Base-by-base conservation (phyloP, 1,284 basidiomycete genomes). In the Trichosporon sp. region DNA sequence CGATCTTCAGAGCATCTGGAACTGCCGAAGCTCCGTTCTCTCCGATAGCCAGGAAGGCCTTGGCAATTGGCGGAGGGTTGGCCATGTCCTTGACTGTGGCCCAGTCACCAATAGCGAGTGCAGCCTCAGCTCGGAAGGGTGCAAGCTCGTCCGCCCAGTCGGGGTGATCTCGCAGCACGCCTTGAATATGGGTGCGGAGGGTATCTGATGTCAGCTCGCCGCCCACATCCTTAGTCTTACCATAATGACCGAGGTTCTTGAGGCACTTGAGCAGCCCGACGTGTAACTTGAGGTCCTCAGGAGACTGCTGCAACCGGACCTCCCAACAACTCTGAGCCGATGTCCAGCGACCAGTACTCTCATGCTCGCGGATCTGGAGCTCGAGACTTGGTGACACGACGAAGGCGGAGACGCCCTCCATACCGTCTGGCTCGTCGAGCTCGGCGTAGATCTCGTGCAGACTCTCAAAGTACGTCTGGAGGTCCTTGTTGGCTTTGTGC, bases 291-390 rank as follows among this genome's bases (percentile, higher is more conserved):
- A 97, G 86, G 73, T 95, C 93, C 75, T 97, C 89, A 0, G 96
- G 96, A 31, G 89, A 88, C 73, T 93, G 90, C 79, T 98, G 96
- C 25, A 99, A 85, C 62, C 91, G 88, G n/a, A 99, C 91, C 83
- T 99, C 97, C 97, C 97, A 99, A 76, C 97, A 99, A 77, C 96
- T 98, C 81, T 99, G 97, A 4, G 97, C 97, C 3, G 95, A 92
- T 0, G 97, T 99, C 97, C 97, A 99, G 53, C 91, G 87, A 3
- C 97, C 97, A 0, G 93, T 98, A 75, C 92, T 97, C 82, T 99
- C 97, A 78, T 99, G 97, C 77, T 99, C 93, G 62, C 97, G 90
- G 71, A 99, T 99, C 82, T 98, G 95, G 82, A 98, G 93, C 75
- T 98, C 93, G 64, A 99, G 84, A 1, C 93, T 92, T 0, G 97